A percentile compares a stretch with the other conserved stretches of the same genome.
Evolutionary conservation across 164 flowering plant genomes (phyloP).

Genomic region (Nelumbo lutea): DNA sequence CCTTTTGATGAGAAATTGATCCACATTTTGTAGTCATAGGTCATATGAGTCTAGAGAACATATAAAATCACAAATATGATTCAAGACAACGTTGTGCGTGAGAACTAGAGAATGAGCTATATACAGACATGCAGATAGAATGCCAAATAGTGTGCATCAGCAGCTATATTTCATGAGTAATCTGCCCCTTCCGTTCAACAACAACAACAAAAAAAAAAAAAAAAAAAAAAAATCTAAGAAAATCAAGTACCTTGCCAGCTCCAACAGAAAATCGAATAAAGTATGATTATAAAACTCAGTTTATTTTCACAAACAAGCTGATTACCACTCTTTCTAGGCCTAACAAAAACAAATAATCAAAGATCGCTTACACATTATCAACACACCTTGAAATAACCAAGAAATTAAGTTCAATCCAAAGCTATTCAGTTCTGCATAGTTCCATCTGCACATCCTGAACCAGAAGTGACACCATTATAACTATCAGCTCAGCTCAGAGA

Average conservation of each 20-base stretch:
- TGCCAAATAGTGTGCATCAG: not conserved
- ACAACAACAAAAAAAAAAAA: not conserved
- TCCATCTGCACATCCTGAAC: slow-evolving; percentile 26
- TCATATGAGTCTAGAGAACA: not conserved
- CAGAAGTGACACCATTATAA: not conserved
- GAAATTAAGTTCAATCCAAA: slow-evolving; percentile 21
- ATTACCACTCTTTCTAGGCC: slow-evolving; percentile 16
- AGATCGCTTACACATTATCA: slow-evolving; percentile 20
- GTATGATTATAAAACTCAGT: not conserved
- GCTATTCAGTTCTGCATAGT: slow-evolving; percentile 19
- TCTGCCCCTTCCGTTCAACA: slow-evolving; percentile 3
- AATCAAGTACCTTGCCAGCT: slow-evolving; percentile 1
- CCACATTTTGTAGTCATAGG: not conserved
- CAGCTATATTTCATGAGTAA: not conserved
- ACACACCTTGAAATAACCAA: slow-evolving; percentile 26
- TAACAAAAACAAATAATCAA: slow-evolving; percentile 19
- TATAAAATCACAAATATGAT: not conserved
- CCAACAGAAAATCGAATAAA: slow-evolving; percentile 7
- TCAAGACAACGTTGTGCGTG: not conserved
- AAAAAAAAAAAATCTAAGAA: not conserved
- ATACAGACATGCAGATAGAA: not conserved
- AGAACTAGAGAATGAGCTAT: not conserved
- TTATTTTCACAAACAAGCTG: slow-evolving; percentile 15
- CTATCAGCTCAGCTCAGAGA: not conserved
- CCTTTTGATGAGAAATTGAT: not conserved